A percentile compares a stretch with the other conserved stretches of the same genome.
Evolutionary conservation across 2,329 filamentous ascomycete genomes (phyloP).

Genomic region (Lasiodiplodia citricola): DNA sequence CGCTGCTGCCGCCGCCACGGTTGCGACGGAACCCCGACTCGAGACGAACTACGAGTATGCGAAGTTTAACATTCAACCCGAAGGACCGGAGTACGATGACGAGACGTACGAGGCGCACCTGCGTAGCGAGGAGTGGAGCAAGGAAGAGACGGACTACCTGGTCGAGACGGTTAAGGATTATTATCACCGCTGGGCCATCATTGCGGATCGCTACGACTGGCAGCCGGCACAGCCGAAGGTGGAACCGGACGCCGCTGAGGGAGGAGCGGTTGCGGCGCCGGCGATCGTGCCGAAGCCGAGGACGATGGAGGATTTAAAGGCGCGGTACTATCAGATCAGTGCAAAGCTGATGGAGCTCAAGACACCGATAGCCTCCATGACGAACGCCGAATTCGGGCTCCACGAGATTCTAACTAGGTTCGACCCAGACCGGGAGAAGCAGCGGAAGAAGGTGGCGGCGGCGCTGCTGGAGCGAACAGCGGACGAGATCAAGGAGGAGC

Average conservation of each 20-base stretch:
- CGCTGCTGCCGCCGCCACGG: neutral
- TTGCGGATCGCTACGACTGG: conserved; percentile 92
- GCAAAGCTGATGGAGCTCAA: conserved; percentile 49
- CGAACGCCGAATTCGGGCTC: conserved; percentile 77
- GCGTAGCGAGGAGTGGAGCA: conserved; percentile 79
- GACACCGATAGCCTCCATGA: conserved; percentile 66
- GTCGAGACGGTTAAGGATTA: conserved; percentile 76
- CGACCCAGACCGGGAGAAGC: conserved; percentile 77
- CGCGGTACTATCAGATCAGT: conserved; percentile 88
- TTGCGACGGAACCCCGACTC: conserved; percentile 34
- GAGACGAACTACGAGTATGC: conserved; percentile 68
- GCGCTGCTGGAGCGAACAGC: conserved; percentile 78
- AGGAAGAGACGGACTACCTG: conserved; percentile 92
- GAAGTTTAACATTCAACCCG: conserved; percentile 84
- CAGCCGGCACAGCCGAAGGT: conserved; percentile 40
- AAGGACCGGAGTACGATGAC: conserved; percentile 81
- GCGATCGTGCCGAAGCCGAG: conserved; percentile 54
- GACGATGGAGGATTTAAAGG: conserved; percentile 88
- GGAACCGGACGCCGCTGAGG: neutral
- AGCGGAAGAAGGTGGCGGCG: conserved; percentile 83
- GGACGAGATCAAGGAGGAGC: conserved; percentile 91
- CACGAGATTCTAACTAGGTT: conserved; percentile 89
- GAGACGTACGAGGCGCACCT: conserved; percentile 83
- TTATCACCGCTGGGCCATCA: conserved; percentile 87
- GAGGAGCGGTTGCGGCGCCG: conserved; percentile 45